These are phyloP conservation scores for Lolium rigidum DNA, from an alignment of 176 grass and related monocot genomes.

Conservation along the genomic window DNA sequence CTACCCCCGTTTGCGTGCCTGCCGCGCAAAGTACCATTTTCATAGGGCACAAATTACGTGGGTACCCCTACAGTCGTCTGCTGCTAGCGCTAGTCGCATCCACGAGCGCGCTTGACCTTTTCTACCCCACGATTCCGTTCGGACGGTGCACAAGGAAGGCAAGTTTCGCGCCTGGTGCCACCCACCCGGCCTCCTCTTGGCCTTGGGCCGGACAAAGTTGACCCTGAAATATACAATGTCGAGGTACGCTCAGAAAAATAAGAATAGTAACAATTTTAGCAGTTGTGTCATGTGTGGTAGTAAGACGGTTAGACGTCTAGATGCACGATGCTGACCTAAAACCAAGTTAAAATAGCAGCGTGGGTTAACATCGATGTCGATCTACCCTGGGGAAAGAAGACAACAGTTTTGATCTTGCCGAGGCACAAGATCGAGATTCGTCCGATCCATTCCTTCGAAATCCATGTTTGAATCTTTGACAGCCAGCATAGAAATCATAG, in stretches of 20 bases:
- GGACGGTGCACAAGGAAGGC: background rate
- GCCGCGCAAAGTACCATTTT: background rate
- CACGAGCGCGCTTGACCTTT: background rate
- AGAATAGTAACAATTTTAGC: no score
- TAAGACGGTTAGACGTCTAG: background rate
- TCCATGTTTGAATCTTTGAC: no score
- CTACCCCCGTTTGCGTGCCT: background rate
- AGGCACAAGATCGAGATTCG: background rate
- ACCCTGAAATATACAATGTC: background rate
- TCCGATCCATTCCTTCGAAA: no score
- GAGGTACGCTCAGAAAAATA: no score
- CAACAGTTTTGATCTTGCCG: background rate
- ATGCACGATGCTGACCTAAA: background rate
- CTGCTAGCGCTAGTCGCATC: no score
- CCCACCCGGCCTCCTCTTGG: background rate
- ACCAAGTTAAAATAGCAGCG: background rate
- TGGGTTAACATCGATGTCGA: no score
- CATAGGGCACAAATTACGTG: slow-evolving; percentile 9
- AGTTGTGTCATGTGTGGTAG: no score
- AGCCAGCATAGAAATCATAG: no score
- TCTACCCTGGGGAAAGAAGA: no score
- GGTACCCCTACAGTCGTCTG: background rate
- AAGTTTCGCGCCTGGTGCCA: background rate
- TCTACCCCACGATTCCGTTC: background rate
- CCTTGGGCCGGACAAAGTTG: background rate